Percentiles rank a stretch among this genome's conserved stretches.
These are phyloP conservation scores for Kandelia obovata DNA, from an alignment of 345 rosid species.

Conservation along the genomic window DNA sequence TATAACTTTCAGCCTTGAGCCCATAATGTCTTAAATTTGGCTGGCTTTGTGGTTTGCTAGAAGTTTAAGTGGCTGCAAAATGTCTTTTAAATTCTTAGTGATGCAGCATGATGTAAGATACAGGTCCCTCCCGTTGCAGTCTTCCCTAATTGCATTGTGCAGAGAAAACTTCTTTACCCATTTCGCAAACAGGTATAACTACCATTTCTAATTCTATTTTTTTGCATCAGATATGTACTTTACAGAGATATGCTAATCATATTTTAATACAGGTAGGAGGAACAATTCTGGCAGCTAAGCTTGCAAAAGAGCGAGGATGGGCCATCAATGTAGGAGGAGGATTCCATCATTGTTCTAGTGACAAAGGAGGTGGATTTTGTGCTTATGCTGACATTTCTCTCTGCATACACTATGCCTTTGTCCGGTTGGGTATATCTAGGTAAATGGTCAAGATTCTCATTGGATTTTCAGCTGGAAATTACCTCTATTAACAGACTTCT, in stretches of 20 bases:
- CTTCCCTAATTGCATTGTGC: slow-evolving; percentile 75
- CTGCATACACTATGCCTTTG: slow-evolving; percentile 76
- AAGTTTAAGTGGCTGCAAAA: not conserved
- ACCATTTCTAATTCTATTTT: slow-evolving; percentile 3
- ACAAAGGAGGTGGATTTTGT: slow-evolving; percentile 87
- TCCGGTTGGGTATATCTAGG: slow-evolving; percentile 66
- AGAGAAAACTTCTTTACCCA: slow-evolving; percentile 71
- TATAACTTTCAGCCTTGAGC: no score
- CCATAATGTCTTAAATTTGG: no score
- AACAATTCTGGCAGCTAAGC: slow-evolving; percentile 81
- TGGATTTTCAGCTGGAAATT: slow-evolving; percentile 4
- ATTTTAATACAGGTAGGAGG: slow-evolving; percentile 71
- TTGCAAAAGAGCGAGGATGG: slow-evolving; percentile 88
- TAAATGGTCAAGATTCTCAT: slow-evolving; percentile 18
- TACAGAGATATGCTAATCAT: slow-evolving; percentile 11
- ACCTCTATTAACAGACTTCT: slow-evolving; percentile 6
- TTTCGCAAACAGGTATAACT: slow-evolving; percentile 69
- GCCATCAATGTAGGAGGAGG: slow-evolving; percentile 96
- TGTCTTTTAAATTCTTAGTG: slow-evolving; percentile 8
- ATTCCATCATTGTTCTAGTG: slow-evolving; percentile 88
- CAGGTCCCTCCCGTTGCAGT: slow-evolving; percentile 88
- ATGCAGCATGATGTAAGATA: slow-evolving; percentile 16
- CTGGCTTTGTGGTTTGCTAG: not conserved
- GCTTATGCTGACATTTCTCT: slow-evolving; percentile 90
- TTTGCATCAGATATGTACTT: not conserved